Evolutionary conservation across 2,329 filamentous ascomycete species (phyloP), one percentile per base, ranked within the genome.

Genomic region (Fusarium brachygibbosum): DNA sequence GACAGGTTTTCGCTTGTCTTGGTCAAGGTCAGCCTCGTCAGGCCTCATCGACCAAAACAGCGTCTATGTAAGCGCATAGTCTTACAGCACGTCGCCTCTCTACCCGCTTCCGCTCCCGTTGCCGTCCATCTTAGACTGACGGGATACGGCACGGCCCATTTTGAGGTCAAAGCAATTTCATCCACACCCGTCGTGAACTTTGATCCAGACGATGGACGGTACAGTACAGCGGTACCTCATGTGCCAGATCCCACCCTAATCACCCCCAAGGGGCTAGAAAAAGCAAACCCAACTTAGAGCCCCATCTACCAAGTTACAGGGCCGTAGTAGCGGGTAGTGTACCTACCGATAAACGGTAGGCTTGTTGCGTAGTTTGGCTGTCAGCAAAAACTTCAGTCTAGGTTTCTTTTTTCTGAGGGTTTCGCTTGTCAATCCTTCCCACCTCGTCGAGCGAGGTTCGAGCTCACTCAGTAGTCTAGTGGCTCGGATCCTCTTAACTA

Each of bases 191-290:
- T 72, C 38, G 58, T 63, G 64, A 70, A 65, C 63, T 69, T 28
- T 38, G n/a, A 40, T 45, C 42, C n/a, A 45, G 13, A 50, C 14
- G 23, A 42, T 13, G 19, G 13, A 41, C 19, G 13, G 23, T 37
- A 32, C 21, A 8, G 21, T 37, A 37, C 34, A n/a, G 32, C 32
- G 32, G 66, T 57, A 67, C 70, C 72, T 60, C 48, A 71, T 75
- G 72, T 68, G 69, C 64, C 58, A 74, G 62, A 74, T 73, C 63
- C 70, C 69, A 74, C 72, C 55, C 72, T 59, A 68, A 66, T 54
- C 28, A 38, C 45, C 29, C 54, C 63, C 67, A 65, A 74, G 69
- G 72, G 67, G 71, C 16, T 58, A 51, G 57, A 74, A 74, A 74
- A 74, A 74, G 70, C 71, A 74, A 75, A 56, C 63, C 56, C 46